Conservation (phyloP, 1,284 basidiomycete genomes). For the Ceratobasidium sp. region DNA sequence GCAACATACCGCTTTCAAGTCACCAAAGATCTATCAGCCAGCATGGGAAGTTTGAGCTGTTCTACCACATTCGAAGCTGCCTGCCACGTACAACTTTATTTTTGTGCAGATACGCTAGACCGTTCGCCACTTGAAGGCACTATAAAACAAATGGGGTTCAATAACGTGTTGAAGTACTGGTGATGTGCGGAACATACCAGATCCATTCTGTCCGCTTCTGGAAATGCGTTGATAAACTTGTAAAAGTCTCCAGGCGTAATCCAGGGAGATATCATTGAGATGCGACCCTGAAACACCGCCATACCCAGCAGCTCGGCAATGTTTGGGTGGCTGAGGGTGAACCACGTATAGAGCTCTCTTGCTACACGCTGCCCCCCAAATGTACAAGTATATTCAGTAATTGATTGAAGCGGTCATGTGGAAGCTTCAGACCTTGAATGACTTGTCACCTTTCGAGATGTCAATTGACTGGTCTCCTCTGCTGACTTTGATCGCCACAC, state of each 20-base stretch:
- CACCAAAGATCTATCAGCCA: background rate
- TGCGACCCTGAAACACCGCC: background rate
- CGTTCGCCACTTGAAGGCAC: background rate
- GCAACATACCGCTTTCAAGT: background rate
- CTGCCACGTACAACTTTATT: background rate
- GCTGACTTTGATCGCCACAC: background rate
- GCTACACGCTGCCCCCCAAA: background rate
- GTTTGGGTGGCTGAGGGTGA: too few relatives aligned
- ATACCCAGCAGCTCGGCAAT: background rate
- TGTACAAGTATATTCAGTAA: background rate
- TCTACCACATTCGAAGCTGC: background rate
- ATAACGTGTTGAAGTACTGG: background rate
- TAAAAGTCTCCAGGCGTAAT: background rate
- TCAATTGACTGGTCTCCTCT: slow-evolving; percentile 9
- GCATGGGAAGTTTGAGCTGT: background rate
- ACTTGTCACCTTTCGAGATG: background rate
- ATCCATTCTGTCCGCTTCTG: background rate
- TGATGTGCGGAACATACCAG: background rate
- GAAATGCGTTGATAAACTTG: background rate
- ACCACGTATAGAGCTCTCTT: slow-evolving; percentile 3
- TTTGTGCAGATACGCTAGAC: background rate
- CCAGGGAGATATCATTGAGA: background rate
- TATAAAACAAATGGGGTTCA: background rate
- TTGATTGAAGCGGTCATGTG: background rate
- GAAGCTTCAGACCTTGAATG: background rate